These are phyloP conservation scores for Purshia tridentata DNA, from an alignment of 306 rosid species.

Conservation along the genomic window DNA sequence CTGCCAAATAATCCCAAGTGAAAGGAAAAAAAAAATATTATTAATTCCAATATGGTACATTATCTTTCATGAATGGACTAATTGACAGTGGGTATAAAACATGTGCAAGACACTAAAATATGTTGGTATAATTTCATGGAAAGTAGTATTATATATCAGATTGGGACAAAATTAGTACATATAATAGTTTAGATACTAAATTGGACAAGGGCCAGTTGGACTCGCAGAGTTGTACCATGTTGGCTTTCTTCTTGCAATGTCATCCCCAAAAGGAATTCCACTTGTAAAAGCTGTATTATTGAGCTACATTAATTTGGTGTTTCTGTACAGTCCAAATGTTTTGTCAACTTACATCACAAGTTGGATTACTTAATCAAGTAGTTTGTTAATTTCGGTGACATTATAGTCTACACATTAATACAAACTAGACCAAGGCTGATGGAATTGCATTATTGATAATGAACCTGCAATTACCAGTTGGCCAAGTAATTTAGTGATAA, in stretches of 20 bases:
- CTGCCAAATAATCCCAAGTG: too few relatives aligned
- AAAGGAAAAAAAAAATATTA: too few relatives aligned
- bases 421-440: neutral
- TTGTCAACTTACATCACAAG: neutral
- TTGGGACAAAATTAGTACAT: too few relatives aligned
- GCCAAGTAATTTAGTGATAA: neutral
- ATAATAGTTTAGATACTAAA: too few relatives aligned
- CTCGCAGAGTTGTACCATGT: neutral
- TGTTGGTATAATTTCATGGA: too few relatives aligned
- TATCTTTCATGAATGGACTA: too few relatives aligned
- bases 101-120: too few relatives aligned
- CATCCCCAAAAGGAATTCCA: neutral
- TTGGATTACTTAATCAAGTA: neutral
- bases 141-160: too few relatives aligned
- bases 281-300: slow-evolving; percentile 6
- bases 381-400: neutral
- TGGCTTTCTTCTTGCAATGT: neutral
- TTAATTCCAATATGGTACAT: too few relatives aligned
- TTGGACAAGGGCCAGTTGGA: too few relatives aligned
- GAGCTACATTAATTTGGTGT: neutral
- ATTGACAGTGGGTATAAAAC: too few relatives aligned
- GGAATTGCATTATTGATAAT: neutral
- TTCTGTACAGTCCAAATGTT: neutral
- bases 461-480: neutral
- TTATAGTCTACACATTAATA: neutral